Percentiles rank a stretch among this genome's conserved stretches.
phyloP scores from a whole-genome alignment of 2,329 filamentous ascomycete species.

The Niveomyces coronatus region DNA sequence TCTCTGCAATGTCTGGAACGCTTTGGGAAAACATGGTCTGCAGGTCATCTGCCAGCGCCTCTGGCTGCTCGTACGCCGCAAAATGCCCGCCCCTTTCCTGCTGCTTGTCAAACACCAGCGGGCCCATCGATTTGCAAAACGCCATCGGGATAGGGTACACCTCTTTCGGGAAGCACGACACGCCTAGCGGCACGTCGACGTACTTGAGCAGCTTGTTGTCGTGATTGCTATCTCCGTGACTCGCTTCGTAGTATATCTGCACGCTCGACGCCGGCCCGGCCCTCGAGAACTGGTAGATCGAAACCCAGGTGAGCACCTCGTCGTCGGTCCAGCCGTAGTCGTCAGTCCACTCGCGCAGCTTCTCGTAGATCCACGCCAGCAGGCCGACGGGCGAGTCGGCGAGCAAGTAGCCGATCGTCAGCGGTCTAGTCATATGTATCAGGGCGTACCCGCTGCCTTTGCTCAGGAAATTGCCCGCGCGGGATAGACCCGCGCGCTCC shows the following conservation, averaged over 20 bases:
- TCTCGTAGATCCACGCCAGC: constrained; percentile 73
- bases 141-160: too few species aligned
- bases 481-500: constrained; percentile 41
- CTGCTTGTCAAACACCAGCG: constrained; percentile 45
- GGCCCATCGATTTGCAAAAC: constrained; percentile 45
- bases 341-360: constrained; percentile 69
- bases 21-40: constrained; percentile 51
- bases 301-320: constrained; percentile 66
- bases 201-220: constrained; percentile 16
- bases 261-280: constrained; percentile 58
- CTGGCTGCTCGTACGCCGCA: constrained; percentile 47
- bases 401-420: constrained; percentile 61
- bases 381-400: constrained; percentile 60
- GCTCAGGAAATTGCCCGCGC: constrained; percentile 45
- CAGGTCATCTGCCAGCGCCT: constrained; percentile 41
- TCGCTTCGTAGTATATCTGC: constrained; percentile 63
- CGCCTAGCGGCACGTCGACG: constrained; percentile 30
- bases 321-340: constrained; percentile 63
- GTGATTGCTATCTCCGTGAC: constrained; percentile 26
- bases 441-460: constrained; percentile 34
- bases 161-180: constrained; percentile 50
- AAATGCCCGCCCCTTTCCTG: constrained; percentile 50
- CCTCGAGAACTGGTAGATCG: constrained; percentile 59
- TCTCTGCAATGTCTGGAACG: too few species aligned
- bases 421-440: constrained; percentile 52